Evolutionary conservation across 768 basidiomycete genomes (phyloP).

Genomic region (Amanita thiersii): DNA sequence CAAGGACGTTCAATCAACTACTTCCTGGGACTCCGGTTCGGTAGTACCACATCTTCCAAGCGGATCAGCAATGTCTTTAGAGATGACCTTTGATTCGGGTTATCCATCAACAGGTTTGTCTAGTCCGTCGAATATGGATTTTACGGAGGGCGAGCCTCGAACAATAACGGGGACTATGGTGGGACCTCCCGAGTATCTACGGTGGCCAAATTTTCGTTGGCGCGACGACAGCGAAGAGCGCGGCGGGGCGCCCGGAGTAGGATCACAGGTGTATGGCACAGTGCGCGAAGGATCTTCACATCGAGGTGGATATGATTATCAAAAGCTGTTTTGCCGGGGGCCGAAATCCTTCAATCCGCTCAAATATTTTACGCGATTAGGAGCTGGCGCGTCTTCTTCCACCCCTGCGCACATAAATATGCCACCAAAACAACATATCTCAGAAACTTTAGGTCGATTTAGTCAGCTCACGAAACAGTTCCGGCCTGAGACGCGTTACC

Average conservation of each 20-base stretch:
- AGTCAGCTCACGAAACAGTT: no score
- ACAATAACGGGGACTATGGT: no score
- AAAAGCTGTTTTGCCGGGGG: not conserved
- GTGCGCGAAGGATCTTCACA: not conserved
- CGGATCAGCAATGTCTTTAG: not conserved
- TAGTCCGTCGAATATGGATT: not conserved
- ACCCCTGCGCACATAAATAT: not conserved
- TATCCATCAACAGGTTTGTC: slow-evolving; percentile 2
- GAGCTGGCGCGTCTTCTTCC: not conserved
- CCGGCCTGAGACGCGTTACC: no score
- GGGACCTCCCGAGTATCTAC: no score
- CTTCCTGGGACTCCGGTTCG: not conserved
- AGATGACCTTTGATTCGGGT: not conserved
- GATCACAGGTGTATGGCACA: not conserved
- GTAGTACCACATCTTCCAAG: not conserved
- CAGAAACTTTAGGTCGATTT: slow-evolving; percentile 1
- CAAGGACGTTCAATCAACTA: not conserved
- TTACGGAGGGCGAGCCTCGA: not conserved
- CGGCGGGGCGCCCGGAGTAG: slow-evolving; percentile 4
- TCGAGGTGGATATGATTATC: not conserved
- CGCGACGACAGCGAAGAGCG: slow-evolving; percentile 6
- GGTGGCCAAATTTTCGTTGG: no score
- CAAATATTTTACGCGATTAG: not conserved
- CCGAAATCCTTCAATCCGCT: slow-evolving; percentile 4
- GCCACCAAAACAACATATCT: not conserved